These are phyloP conservation scores for Pseudomassariella vexata DNA, from an alignment of 2,329 filamentous ascomycete genomes.

Conservation along the genomic window DNA sequence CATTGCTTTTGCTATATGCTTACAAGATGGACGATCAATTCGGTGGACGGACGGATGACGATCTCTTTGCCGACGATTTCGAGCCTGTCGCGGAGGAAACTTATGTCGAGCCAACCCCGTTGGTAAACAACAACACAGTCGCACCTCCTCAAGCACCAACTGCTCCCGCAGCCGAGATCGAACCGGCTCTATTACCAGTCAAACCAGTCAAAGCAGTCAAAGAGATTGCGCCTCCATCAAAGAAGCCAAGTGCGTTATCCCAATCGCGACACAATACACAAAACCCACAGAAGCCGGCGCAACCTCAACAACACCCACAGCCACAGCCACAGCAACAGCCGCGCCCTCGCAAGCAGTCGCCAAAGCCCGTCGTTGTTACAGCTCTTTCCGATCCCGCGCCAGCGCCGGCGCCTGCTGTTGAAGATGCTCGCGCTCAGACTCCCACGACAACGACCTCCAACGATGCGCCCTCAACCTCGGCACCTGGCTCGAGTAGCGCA, in stretches of 20 bases:
- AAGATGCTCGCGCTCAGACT: too few relatives aligned
- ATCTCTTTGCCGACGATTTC: slow-evolving; percentile 58
- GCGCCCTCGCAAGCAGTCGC: slow-evolving; percentile 7
- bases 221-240: background rate
- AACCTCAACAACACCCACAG: slow-evolving; percentile 1
- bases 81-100: slow-evolving; percentile 45
- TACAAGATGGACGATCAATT: slow-evolving; percentile 63
- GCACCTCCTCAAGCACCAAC: slow-evolving; percentile 10
- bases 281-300: too few relatives aligned
- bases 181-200: background rate
- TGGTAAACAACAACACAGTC: slow-evolving; percentile 9
- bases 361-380: slow-evolving; percentile 8
- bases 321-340: slow-evolving; percentile 7
- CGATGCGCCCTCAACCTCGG: slow-evolving; percentile 4
- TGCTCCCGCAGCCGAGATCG: slow-evolving; percentile 5
- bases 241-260: slow-evolving; percentile 4
- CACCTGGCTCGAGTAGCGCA: background rate
- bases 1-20: too few relatives aligned
- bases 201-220: background rate
- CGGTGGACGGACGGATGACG: slow-evolving; percentile 55
- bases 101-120: slow-evolving; percentile 5
- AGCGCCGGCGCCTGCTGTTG: slow-evolving; percentile 3
- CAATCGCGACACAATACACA: slow-evolving; percentile 8
- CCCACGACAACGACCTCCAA: slow-evolving; percentile 1
- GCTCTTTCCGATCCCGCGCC: slow-evolving; percentile 7